Base-by-base conservation (phyloP, 2,329 filamentous ascomycete species). In the Trichoderma sp. region DNA sequence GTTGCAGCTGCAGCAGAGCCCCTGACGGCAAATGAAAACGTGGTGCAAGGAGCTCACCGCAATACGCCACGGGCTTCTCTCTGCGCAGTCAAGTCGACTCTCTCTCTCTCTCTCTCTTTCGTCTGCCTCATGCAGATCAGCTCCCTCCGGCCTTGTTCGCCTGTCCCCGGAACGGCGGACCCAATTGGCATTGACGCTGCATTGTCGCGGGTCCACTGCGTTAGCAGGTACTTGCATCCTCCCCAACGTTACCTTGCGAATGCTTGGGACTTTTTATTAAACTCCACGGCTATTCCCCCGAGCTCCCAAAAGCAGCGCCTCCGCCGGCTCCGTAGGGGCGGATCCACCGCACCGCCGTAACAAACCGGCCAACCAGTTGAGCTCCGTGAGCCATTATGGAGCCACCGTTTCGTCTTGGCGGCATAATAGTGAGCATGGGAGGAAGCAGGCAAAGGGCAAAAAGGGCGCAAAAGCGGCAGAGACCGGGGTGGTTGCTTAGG, bases 381-480 rank as follows among this genome's bases (percentile, higher is more conserved):
- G 9, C 50, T 41, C 56, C 68, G 66, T 62, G 33, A 27, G 59
- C 60, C 31, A 56, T 66, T 31, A 66, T 74, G 71, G 62, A 65
- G 71, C 62, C 62, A 74, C 71, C 71, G 71, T 74, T 74, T 74
- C 62, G 71, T 35, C 69, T 63, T 63, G 69, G 68, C 68, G 53
- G 67, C 67, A 71, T 71, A 41, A 41, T 27, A 27, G 33, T 27
- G 18, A 18, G 31, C 18, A 63, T 64, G 71, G 59, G 53, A 21
- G 53, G 16, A 18, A 18, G 7, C 38, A 45, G 67, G 24, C 24
- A 27, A 45, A 27, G 5, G 67, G 33, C 24, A 35, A 63, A 72
- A 72, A 72, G 59, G 68, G 68, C 68, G 68, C 59, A 71, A 33
- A 62, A 60, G 59, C 33, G 65, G 65, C 9, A 53, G 65, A 68